Conservation (phyloP, 2,329 filamentous ascomycete species). For the Geoglossum cookeanum region DNA sequence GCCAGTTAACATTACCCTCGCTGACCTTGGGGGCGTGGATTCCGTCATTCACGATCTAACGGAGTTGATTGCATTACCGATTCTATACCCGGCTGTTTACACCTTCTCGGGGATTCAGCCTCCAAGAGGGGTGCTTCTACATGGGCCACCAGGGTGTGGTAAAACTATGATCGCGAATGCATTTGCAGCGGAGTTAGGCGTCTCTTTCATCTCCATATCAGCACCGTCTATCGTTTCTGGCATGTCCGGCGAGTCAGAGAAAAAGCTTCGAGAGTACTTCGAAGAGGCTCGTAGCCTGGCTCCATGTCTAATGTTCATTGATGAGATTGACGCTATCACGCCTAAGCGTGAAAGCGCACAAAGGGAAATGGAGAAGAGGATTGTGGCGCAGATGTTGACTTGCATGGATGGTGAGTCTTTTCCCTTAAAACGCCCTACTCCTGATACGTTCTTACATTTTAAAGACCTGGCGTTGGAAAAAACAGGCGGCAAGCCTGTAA, state of each 20-base stretch:
- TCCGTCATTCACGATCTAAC: conserved; percentile 50
- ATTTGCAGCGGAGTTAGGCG: conserved; percentile 53
- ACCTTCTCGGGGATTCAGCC: conserved; percentile 45
- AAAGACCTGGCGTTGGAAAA: conserved; percentile 47
- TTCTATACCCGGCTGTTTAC: conserved; percentile 49
- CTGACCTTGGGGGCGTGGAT: conserved; percentile 60
- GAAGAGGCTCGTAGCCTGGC: conserved; percentile 74
- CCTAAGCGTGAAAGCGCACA: conserved; percentile 69
- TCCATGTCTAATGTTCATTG: conserved; percentile 79
- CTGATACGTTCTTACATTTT: not conserved
- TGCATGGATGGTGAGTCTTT: conserved; percentile 49
- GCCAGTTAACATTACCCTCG: conserved; percentile 46
- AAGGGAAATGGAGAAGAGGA: conserved; percentile 76
- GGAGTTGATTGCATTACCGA: conserved; percentile 52
- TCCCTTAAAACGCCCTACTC: conserved; percentile 7
- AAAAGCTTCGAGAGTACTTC: conserved; percentile 66
- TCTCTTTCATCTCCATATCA: conserved; percentile 66
- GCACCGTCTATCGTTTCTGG: conserved; percentile 67
- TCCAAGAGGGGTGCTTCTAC: conserved; percentile 55
- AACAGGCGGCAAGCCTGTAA: conserved; percentile 56
- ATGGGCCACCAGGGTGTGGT: conserved; percentile 70
- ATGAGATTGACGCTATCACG: conserved; percentile 81
- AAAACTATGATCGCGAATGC: conserved; percentile 73
- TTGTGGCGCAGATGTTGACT: conserved; percentile 62
- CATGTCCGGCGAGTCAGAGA: conserved; percentile 79